Conservation (phyloP, 768 basidiomycete species). For the Trametes sanguinea region DNA sequence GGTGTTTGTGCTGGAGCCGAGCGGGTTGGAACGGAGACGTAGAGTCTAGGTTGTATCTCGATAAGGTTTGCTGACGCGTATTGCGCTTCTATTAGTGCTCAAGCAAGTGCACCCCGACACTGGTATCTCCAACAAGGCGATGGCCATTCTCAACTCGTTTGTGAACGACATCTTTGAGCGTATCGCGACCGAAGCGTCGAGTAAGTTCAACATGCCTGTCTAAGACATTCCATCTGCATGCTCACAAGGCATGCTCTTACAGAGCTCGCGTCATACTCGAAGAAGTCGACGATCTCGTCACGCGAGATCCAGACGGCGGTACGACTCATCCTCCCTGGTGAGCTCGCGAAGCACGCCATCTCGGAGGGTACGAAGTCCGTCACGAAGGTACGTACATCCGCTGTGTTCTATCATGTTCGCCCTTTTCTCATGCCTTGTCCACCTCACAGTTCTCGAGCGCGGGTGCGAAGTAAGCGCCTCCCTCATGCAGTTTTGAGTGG, state of each 20-base stretch:
- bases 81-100: slow-evolving; percentile 55
- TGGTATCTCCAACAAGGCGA: slow-evolving; percentile 97
- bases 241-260: background rate
- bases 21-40: background rate
- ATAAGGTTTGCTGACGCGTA: slow-evolving; percentile 7
- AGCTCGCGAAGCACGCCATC: slow-evolving; percentile 98
- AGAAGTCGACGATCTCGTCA: slow-evolving; percentile 98
- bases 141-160: slow-evolving; percentile 90
- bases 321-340: slow-evolving; percentile 93
- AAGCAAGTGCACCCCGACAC: slow-evolving; percentile 99
- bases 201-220: slow-evolving; percentile 43
- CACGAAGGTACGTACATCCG: slow-evolving; percentile 54
- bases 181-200: slow-evolving; percentile 86
- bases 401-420: background rate
- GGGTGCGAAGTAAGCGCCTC: slow-evolving; percentile 41
- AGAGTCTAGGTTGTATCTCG: no score
- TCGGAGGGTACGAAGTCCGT: slow-evolving; percentile 88
- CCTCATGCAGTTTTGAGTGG: background rate
- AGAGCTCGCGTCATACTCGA: slow-evolving; percentile 97
- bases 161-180: slow-evolving; percentile 96
- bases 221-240: background rate
- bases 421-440: background rate
- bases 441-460: slow-evolving; percentile 50
- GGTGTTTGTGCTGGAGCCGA: background rate
- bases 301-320: slow-evolving; percentile 98